A percentile compares a stretch with the other conserved stretches of the same genome.
These are phyloP conservation scores for Pedinophyceae sp. DNA, from an alignment of 139 green algal species.

Conservation along the genomic window DNA sequence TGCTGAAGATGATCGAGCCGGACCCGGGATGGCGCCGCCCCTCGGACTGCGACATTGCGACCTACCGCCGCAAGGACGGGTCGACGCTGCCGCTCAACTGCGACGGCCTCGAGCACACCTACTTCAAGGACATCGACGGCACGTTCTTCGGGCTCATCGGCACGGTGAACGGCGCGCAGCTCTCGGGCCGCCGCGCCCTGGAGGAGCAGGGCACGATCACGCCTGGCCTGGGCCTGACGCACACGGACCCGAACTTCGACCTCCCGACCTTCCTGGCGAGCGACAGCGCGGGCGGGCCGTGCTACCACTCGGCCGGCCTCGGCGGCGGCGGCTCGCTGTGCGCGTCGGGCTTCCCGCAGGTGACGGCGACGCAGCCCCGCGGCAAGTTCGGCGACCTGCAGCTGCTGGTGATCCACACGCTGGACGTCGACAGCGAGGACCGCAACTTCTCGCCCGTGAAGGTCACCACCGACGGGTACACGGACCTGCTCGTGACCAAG, in stretches of 20 bases:
- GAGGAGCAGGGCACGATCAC: not conserved
- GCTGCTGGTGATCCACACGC: slow-evolving; percentile 28
- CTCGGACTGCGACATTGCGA: slow-evolving; percentile 15
- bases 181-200: not conserved
- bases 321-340: not conserved
- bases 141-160: not conserved
- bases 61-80: slow-evolving; percentile 6
- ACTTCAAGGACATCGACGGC: slow-evolving; percentile 18
- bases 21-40: slow-evolving; percentile 24
- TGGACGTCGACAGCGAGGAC: slow-evolving; percentile 31
- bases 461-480: slow-evolving; percentile 13
- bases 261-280: too few relatives aligned
- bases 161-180: not conserved
- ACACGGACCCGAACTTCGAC: not conserved
- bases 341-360: not conserved
- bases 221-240: not conserved
- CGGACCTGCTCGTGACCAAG: slow-evolving; percentile 12
- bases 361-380: slow-evolving; percentile 4
- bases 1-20: slow-evolving; percentile 12
- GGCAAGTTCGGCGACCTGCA: slow-evolving; percentile 31
- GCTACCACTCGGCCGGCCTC: not conserved
- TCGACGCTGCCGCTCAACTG: slow-evolving; percentile 28
- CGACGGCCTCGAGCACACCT: slow-evolving; percentile 22
- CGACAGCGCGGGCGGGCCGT: too few relatives aligned
- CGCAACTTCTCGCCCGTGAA: slow-evolving; percentile 33